Evolutionary conservation across 441 rosid species (phyloP).

Genomic region (Raphanus hybrid): DNA sequence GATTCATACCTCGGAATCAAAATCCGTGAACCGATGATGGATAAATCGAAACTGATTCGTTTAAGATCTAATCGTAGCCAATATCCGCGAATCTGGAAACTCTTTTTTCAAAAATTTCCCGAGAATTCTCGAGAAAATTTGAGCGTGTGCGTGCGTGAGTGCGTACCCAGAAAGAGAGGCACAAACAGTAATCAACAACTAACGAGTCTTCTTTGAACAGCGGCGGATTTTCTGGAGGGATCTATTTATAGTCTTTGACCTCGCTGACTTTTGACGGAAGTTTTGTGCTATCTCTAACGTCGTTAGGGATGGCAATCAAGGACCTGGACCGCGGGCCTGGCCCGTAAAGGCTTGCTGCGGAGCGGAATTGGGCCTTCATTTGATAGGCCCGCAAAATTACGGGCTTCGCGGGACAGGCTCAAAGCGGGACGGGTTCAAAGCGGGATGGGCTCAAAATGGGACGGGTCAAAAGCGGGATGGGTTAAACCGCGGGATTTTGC

Average conservation of each 20-base stretch:
- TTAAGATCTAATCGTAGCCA: slow-evolving; percentile 17
- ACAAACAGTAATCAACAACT: slow-evolving; percentile 9
- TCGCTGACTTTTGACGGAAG: slow-evolving; percentile 37
- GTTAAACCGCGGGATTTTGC: no score
- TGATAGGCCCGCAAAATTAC: no score
- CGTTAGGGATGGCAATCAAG: no score
- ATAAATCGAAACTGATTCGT: background rate
- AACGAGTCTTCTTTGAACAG: slow-evolving; percentile 39
- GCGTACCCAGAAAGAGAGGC: slow-evolving; percentile 13
- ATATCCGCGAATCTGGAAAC: slow-evolving; percentile 24
- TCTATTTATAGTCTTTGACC: slow-evolving; percentile 26
- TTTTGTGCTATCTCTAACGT: slow-evolving; percentile 26
- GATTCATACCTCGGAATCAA: slow-evolving; percentile 36
- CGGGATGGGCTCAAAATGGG: no score
- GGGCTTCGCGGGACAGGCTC: no score
- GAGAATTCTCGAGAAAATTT: no score
- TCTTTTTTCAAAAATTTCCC: background rate
- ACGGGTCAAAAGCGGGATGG: no score
- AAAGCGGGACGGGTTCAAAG: no score
- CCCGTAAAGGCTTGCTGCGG: no score
- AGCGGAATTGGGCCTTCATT: no score
- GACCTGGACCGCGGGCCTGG: no score
- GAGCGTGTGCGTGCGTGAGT: background rate
- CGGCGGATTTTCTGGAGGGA: slow-evolving; percentile 22
- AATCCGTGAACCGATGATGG: slow-evolving; percentile 16